A percentile compares a stretch with the other conserved stretches of the same genome.
These are phyloP conservation scores for Neonectria punicea DNA, from an alignment of 2,329 filamentous ascomycete species.

Conservation along the genomic window DNA sequence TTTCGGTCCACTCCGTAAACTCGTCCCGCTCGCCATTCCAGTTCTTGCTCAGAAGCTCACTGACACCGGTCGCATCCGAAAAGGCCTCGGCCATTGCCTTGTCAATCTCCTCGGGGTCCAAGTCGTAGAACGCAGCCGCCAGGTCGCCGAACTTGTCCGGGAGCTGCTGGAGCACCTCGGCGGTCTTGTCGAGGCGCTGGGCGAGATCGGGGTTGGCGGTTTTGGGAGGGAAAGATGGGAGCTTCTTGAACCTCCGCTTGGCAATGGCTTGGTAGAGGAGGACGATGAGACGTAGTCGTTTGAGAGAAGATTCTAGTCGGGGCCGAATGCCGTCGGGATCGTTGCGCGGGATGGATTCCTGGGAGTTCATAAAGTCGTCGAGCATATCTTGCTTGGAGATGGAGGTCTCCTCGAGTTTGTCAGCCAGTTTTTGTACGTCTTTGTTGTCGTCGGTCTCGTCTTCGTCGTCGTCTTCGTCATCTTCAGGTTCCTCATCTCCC, in stretches of 20 bases:
- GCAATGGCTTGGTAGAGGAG: conserved; percentile 75
- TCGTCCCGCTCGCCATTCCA: conserved; percentile 78
- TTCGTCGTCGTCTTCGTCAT: conserved; percentile 63
- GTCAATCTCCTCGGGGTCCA: conserved; percentile 69
- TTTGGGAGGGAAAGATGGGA: conserved; percentile 56
- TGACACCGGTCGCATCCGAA: conserved; percentile 65
- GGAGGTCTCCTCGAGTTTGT: conserved; percentile 45
- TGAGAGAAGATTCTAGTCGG: conserved; percentile 72
- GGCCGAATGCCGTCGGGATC: conserved; percentile 72
- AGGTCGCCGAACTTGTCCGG: conserved; percentile 77
- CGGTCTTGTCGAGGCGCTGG: conserved; percentile 64
- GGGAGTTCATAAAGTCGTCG: conserved; percentile 74
- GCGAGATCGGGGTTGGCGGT: conserved; percentile 47
- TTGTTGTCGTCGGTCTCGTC: conserved; percentile 49
- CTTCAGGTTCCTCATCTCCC: conserved; percentile 77
- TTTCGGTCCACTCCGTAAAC: conserved; percentile 80
- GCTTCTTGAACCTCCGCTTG: conserved; percentile 74
- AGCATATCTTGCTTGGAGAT: conserved; percentile 65
- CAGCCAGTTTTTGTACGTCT: conserved; percentile 55
- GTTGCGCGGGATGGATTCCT: conserved; percentile 69
- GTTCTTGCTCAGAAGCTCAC: conserved; percentile 64
- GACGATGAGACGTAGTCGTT: conserved; percentile 72
- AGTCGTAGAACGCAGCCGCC: conserved; percentile 77
- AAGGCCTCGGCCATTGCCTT: conserved; percentile 68
- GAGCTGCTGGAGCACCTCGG: conserved; percentile 66